Base-by-base conservation (phyloP, 2,329 filamentous ascomycete genomes). In the Neonectria ditissima region DNA sequence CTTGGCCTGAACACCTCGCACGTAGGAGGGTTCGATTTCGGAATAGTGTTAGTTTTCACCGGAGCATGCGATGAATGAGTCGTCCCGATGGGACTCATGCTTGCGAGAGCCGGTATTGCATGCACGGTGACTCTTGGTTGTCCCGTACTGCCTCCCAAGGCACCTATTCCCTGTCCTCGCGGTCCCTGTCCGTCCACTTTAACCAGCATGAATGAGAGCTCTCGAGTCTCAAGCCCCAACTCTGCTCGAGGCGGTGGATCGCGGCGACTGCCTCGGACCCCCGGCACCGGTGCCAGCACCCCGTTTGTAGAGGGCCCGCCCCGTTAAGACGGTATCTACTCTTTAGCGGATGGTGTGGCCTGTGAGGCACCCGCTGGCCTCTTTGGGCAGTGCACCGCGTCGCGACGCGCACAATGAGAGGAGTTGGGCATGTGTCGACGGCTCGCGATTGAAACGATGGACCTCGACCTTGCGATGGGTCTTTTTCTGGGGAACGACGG, bases 401-500 rank as follows among this genome's bases (percentile, higher is more conserved):
- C 62, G 62, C 62, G 62, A 48, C 62, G 62, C 62, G 62, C 53
- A 62, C 56, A 20, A 26, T 54, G 32, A 41, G 47, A 32, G 16
- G 37, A 18, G 16, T 47, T 52, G 28, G 47, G 26, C 45, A 54
- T 20, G 32, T 37, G 16, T 48, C n/a, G 45, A 50, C 7, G 55
- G 22, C 18, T 37, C 55, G 45, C 34, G 24, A 32, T 58, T 37
- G 4, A 28, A 11, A 41, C n/a, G 37, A 16, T 28, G 55, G 41
- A 22, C 8, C 47, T 58, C 47, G 24, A 52, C 11, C 44, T 26
- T 43, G 16, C 32, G 45, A 41, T 28, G 18, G 37, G 37, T 10
- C 34, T 34, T 56, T 56, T 45, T 43, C 20, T n/a, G 18, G 10
- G 41, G 26, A 44, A 32, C 6, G 18, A 34, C 24, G 22, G 3